Evolutionary conservation across 1,284 basidiomycete genomes (phyloP), one percentile per base, ranked within the genome.

Genomic region (Cerioporus squamosus): DNA sequence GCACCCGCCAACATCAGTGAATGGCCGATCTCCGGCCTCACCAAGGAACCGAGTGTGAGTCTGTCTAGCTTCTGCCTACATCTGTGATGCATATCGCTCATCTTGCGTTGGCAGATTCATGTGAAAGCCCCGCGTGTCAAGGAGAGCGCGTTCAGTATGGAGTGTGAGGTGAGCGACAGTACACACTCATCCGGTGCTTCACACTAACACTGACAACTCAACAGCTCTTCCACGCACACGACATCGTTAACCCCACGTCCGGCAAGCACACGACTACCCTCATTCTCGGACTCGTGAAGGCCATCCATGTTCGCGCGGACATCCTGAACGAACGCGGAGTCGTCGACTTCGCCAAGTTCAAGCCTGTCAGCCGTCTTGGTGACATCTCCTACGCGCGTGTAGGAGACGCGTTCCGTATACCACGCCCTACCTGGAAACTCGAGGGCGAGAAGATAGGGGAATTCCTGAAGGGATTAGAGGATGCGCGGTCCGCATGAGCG

Each of bases 11-110:
- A 83, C 9, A 77, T 85, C 3, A 81, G 87, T 68, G 90, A 94
- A 72, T 94, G 90, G 90, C 73, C 80, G 24, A 73, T 93, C 51
- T 84, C 86, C 57, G 92, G 93, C 2, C 73, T 94, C 56, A 92
- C 88, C 7, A 81, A 77, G 67, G 77, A 75, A 60, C 70, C 80
- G 53, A 82, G 86, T 70, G 88, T 91, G 56, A 18, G 72, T 17
- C 6, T 33, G 7, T 10, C 20, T 51, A 22, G 23, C n/a, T n/a
- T n/a, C n/a, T 47, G 9, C 44, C 29, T 26, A 24, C 9, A 47
- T 18, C 3, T 29, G 26, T 29, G 26, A 29, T 9, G 26, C 26
- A 29, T 33, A 24, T 18, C 26, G 29, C 22, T 47, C 15, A 42
- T 2, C 7, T 15, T 6, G 22, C 8, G n/a, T n/a, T n/a, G 31